Base-by-base conservation (phyloP, 1,284 basidiomycete genomes). In the Ustilago trichophora region DNA sequence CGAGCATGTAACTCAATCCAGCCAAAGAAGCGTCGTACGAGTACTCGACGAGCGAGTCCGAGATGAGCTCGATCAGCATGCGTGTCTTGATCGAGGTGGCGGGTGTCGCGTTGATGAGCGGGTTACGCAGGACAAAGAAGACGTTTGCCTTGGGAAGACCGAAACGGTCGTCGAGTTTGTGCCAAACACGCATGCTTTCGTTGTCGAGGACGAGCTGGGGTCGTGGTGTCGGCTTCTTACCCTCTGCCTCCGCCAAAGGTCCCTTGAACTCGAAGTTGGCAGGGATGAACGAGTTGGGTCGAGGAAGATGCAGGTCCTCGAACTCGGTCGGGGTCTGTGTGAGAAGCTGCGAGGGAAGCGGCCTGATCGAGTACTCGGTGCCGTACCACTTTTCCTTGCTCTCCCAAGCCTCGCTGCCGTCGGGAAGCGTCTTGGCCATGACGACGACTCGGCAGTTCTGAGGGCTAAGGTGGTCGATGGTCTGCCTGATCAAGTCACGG, bases 21-120 rank as follows among this genome's bases (percentile, higher is more conserved):
- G 94, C 96, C 16, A 98, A 86, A 47, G 91, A 90, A 8, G 96
- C 96, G 75, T 94, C 91, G 81, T 98, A 98, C 1, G 91, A 86
- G 77, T 90, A 93, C 82, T 98, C 95, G 10, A 89, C 90, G 47
- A 97, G 86, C 0, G 90, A 87, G 78, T 99, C 96, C 33, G 88
- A 89, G 72, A 98, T 90, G 25, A 98, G 85, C 74, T 94, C 91
- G 40, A 88, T 85, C 78, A 90, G 91, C n/a, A 98, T 84, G 48
- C 91, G 78, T 15, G 81, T 77, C 51, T 79, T 91, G 64, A 63
- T 75, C 26, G 80, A 76, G 11, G 77, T 71, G 15, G 68, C 47
- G 2, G 82, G 75, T 3, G 78, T 78, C 2, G 71, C 66, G 53
- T 83, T 82, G 57, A 83, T 77, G 18, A 73, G 57, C 10, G 80